A percentile compares a stretch with the other conserved stretches of the same genome.
Evolutionary conservation across 768 basidiomycete species (phyloP).

Genomic region (Mycena polygramma): DNA sequence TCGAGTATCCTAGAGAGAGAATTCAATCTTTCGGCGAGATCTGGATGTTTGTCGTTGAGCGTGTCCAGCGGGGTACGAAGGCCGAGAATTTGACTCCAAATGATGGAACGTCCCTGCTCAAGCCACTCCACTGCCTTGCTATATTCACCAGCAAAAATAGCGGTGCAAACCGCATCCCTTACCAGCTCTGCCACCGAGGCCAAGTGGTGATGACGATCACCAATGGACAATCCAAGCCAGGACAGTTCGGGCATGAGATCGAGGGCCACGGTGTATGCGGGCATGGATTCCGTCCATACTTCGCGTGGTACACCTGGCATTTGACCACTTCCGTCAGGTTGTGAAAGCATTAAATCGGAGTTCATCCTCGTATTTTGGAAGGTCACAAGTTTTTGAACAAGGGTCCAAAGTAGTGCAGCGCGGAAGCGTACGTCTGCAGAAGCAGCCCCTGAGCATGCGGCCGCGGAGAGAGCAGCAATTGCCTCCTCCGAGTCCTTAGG

Average conservation of each 20-base stretch:
- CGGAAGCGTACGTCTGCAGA: not conserved
- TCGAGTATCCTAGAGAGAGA: not conserved
- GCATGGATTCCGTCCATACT: not conserved
- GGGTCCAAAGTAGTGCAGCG: not conserved
- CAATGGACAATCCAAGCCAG: constrained; percentile 1
- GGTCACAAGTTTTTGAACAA: not conserved
- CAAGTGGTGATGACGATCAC: constrained; percentile 7
- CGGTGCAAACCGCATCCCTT: not conserved
- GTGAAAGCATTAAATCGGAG: not conserved
- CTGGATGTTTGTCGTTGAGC: constrained; percentile 8
- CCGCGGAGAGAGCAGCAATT: not conserved
- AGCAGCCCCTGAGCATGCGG: not conserved
- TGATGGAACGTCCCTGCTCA: not conserved
- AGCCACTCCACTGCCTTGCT: not conserved
- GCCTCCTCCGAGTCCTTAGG: not conserved
- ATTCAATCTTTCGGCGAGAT: not conserved
- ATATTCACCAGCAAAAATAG: not conserved
- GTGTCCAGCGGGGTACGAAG: not conserved
- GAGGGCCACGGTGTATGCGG: not conserved
- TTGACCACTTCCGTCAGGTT: not conserved
- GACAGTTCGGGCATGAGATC: not conserved
- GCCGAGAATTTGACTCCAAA: not conserved
- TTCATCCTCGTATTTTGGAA: not conserved
- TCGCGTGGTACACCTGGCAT: not conserved
- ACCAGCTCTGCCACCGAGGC: not conserved